Evolutionary conservation across 176 grass and related monocot genomes (phyloP), one percentile per base, ranked within the genome.

Genomic region (Pontederia paniculata): DNA sequence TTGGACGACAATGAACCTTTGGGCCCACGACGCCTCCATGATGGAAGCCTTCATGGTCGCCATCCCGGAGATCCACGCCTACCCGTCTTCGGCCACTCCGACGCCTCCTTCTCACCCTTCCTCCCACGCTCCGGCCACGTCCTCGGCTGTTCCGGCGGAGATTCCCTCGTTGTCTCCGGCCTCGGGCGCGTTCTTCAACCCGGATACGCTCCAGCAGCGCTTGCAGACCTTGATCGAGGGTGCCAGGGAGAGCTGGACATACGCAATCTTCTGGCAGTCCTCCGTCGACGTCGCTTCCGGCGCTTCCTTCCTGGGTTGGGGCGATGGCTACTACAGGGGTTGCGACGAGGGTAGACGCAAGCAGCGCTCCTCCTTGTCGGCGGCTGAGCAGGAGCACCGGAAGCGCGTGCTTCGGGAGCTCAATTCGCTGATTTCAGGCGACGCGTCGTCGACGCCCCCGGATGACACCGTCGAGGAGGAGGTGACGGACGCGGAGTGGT

Each of bases 401-500:
- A 95, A 89, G 73, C 55, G 67, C 17, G 89, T 95, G 17, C 79
- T 95, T 57, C 57, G 89, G 3, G 85, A 95, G 81, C 79, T 95
- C 54, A 89, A 95, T 45, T 85, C 85, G 1, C 89, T 95, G 57
- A 95, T 95, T 49, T 69, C 81, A 20, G 85, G 75, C 19, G 52
- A 17, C 0, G 84, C 48, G 1, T 70, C 78, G 0, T 51, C 2
- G 52, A 18, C 42, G 18, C 31, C 41, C 9, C 77, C 0, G 57
- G 89, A 95, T 41, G 84, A 88, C 55, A 75, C 76, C 15, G 89
- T 95, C 12, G 89, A 95, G 46, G 89, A 95, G 76, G 89, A 95
- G 75, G 89, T 95, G 12, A 89, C 85, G 0, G 89, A 95, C 43
- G 89, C 84, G 31, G 89, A 95, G 84, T 95, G 89, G 89, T 95